phyloP scores from a whole-genome alignment of 306 rosid species.

The Glycyrrhiza uralensis region DNA sequence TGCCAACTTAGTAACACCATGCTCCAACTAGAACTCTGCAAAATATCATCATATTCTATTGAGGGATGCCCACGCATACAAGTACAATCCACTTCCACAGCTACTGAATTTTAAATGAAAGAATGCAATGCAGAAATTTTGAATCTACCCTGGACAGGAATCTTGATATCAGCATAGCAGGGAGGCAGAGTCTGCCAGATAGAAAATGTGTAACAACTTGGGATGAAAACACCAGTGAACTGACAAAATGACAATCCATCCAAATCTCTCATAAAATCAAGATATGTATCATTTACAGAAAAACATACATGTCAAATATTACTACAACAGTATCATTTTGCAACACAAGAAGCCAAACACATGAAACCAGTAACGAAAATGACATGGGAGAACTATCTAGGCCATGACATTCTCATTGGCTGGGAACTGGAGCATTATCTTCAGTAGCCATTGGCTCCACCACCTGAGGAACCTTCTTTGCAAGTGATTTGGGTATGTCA shows the following conservation, averaged over 20 bases:
- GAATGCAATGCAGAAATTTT: background rate
- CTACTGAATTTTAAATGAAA: background rate
- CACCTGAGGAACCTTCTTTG: slow-evolving; percentile 51
- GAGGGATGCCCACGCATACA: background rate
- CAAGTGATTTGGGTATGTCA: slow-evolving; percentile 76
- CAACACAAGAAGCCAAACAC: slow-evolving; percentile 18
- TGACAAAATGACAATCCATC: slow-evolving; percentile 4
- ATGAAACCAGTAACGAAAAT: slow-evolving; percentile 19
- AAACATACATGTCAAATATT: background rate
- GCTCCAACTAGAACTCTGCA: background rate
- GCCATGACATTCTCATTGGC: slow-evolving; percentile 41
- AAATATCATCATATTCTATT: background rate
- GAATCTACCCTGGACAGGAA: background rate
- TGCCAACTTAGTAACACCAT: background rate
- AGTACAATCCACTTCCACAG: background rate
- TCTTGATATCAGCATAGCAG: background rate
- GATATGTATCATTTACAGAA: slow-evolving; percentile 22
- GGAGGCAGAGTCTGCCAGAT: background rate
- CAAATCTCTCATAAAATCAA: background rate
- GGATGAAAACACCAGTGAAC: background rate
- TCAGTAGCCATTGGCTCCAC: slow-evolving; percentile 52
- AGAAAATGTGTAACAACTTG: background rate
- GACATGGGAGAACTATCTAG: background rate
- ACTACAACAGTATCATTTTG: slow-evolving; percentile 5
- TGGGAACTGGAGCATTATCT: slow-evolving; percentile 45